Evolutionary conservation across 225 moss, liverwort and hornwort genomes (phyloP).

Genomic region (Asterella californica): DNA sequence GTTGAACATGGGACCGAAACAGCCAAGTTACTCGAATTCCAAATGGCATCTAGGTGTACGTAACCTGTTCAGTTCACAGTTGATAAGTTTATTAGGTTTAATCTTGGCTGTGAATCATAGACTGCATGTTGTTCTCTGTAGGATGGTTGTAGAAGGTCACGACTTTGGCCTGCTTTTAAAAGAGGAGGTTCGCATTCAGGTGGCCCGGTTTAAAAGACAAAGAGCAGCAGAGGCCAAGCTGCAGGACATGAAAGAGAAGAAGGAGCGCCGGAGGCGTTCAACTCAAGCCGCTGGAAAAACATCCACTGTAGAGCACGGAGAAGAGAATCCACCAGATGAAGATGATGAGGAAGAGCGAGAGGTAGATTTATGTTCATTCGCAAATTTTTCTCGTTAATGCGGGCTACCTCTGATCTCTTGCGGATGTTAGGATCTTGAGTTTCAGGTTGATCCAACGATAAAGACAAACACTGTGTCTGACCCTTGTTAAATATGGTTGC

Average conservation of each 20-base stretch:
- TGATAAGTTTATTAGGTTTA: not conserved
- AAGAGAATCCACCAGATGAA: conserved; percentile 75
- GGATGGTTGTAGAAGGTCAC: not conserved
- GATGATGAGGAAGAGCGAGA: conserved; percentile 96
- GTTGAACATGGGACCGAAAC: not conserved
- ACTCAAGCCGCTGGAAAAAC: conserved; percentile 84
- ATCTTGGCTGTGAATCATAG: not conserved
- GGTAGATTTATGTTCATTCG: conserved; percentile 28
- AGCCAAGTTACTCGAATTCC: not conserved
- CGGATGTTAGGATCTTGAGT: not conserved
- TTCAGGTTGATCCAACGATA: not conserved
- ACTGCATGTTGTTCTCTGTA: not conserved
- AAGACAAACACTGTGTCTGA: not conserved
- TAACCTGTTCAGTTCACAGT: not conserved
- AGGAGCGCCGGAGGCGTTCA: conserved; percentile 85
- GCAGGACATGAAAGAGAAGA: conserved; percentile 87
- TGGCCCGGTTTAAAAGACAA: conserved; percentile 88
- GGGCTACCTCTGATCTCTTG: not conserved
- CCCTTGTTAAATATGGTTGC: not conserved
- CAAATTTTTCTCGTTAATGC: too few relatives aligned
- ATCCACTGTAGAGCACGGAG: conserved; percentile 67
- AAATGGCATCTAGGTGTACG: not conserved
- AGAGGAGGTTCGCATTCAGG: conserved; percentile 36
- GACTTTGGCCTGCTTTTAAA: conserved; percentile 6
- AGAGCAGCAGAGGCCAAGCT: conserved; percentile 89